Evolutionary conservation across 2,329 filamentous ascomycete species (phyloP), one percentile per base, ranked within the genome.

Genomic region (Claviceps sp.): DNA sequence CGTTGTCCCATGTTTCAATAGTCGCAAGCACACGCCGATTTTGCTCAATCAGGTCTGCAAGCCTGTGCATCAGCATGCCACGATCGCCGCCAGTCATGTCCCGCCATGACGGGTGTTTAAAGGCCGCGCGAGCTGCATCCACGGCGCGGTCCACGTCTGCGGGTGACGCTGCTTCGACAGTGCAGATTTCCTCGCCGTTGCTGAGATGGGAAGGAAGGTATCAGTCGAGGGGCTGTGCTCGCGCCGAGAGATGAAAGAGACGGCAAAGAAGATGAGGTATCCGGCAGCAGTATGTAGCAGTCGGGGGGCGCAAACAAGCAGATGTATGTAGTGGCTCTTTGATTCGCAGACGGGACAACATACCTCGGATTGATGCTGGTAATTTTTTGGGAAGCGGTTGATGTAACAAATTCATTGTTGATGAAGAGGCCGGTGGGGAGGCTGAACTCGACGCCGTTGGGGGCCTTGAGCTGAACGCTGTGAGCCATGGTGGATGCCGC

Each of bases 1-100:
- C 87, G 59, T 89, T 90, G 62, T 93, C 87, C 86, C 86, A 91
- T 0, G 88, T 87, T 68, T 94, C 87, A 6, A 75, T 65, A 1
- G 73, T 73, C 5, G 72, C 72, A 4, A 76, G 61, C 0, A 60
- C 51, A 40, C 72, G 70, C 30, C 72, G 74, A 62, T 91, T 73
- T 62, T 81, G 65, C 56, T 87, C 82, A 22, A 89, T 71, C 26
- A 93, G 71, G 49, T 85, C 77, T 11, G 84, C 82, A 14, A 93
- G 77, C 63, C 82, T 86, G 64, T 75, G 75, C 73, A 93, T 77
- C 50, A 91, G 65, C 38, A 74, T 74, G 41, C 85, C 86, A 38
- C 87, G 80, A 34, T 85, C 82, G 7, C 80, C 80, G 5, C 72
- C 75, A 11, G 81, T 66, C 37, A 91, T 72, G 50, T 85, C 80